Base-by-base conservation (phyloP, 1,139 yeast species). In the Debaryomyces psychrophilus region DNA sequence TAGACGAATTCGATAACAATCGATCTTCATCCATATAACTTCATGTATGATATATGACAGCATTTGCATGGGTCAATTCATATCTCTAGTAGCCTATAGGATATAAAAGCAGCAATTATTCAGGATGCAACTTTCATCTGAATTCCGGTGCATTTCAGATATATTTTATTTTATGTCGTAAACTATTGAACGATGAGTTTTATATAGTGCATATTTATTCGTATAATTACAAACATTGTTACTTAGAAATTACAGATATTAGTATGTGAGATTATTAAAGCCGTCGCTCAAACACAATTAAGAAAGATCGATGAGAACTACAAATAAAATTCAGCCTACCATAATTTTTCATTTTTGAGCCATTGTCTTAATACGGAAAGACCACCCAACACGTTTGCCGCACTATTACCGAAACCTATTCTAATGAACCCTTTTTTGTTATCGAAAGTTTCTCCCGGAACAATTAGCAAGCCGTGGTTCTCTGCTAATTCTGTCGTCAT, bases 391-490 rank as follows among this genome's bases (percentile, higher is more conserved):
- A 79, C 56, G 43, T 74, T 76, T 3, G 58, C 55, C 7, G 62
- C 55, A 8, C 68, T 57, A 54, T 80, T 81, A n/a, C 78, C 83
- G 52, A 73, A 79, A 0, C 85, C 85, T 22, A 81, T 58, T 34
- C 85, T 62, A 20, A 79, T 50, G 48, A 58, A 73, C 0, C 81
- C 82, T 1, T 70, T 68, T 17, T 58, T 51, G n/a, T 29, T 36
- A 7, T 56, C 61, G 55, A 81, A 80, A 2, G 72, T 68, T 49
- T 78, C 83, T 1, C 85, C 84, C 1, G 85, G 85, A 5, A 77
- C 81, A 34, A 69, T 58, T 47, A 81, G 61, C 0, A 73, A 67
- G 9, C 58, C 53, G 49, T 67, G 55, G 17, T 66, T 52, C 11
- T 58, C 64, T 4, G 77, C 77, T 36, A 81, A 57, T 8, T 65